Evolutionary conservation across 2,329 filamentous ascomycete species (phyloP), one percentile per base, ranked within the genome.

Genomic region (Lasiodiplodia hormozganensis): DNA sequence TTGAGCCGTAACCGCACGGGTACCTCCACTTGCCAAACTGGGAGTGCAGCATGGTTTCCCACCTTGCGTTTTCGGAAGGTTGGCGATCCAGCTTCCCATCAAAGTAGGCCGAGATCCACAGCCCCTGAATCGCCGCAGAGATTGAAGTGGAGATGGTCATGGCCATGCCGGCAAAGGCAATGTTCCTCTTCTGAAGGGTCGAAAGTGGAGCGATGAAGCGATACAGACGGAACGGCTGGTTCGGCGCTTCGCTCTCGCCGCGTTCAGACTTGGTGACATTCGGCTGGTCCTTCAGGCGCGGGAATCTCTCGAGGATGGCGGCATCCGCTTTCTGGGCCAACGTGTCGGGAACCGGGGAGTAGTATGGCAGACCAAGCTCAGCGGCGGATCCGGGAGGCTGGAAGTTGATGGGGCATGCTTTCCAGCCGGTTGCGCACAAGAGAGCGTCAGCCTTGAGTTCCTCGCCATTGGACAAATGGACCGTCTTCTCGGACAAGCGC

Each of bases 11-110:
- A 0, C 90, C 91, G 3, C 82, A 85, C 0, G 90, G 88, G 73
- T 91, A 92, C 31, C 92, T 84, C 86, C 89, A 90, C 71, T 85
- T 88, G 4, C 90, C 89, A 75, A 90, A 95, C 47, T 90, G 87
- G 23, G 85, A 88, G 74, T 90, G 84, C 57, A 93, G 80, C 28
- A 89, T 85, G 0, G 89, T 76, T 38, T 80, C 74, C 52, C 74
- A 72, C 68, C 68, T 74, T 58, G 21, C 74, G 64, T 25, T 71
- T 68, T 4, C 66, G 10, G 57, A 25, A 23, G 64, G 43, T 36
- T 58, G 72, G 76, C 67, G 70, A 4, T 62, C 51, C 10, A 92
- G 77, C 47, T 82, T 78, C 40, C 82, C 82, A 62, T 85, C 82
- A 31, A 94, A 85, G 74, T 88, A 93, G 0, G 91, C 89, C 0